Base-by-base conservation (phyloP, 371 early-diverging fungal genomes). In the Mucor piriformis region DNA sequence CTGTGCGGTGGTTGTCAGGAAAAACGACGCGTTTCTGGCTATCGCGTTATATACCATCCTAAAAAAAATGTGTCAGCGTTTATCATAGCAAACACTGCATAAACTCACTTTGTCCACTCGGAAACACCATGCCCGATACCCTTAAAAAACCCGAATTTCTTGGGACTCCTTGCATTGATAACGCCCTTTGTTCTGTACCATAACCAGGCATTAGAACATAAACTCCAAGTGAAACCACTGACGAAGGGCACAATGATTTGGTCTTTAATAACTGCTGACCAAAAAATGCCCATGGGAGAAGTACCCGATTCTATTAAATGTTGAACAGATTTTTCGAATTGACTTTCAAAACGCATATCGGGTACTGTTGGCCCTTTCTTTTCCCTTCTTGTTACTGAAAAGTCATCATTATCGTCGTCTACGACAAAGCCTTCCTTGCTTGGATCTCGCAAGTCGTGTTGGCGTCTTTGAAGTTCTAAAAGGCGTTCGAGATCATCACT, bases 311-410 rank as follows among this genome's bases (percentile, higher is more conserved):
- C 70, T 35, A 69, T 46, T 29, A 77, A 46, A 13, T 54, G 42
- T 6, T 55, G 53, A n/a, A 81, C 63, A 5, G 68, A 54, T 15
- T 68, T 62, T 33, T 72, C 67, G 47, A 81, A 70, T 40, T 77
- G 77, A 11, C 70, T 65, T 33, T 75, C 81, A 20, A 73, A 81
- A 0, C 81, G 72, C 67, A 77, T 64, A n/a, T 81, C 81, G 2
- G 81, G 81, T 16, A 81, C 60, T 21, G 73, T 63, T 16, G 77
- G 81, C 18, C 48, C 58, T 54, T 61, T 57, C 23, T 20, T 25
- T 16, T 33, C 40, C 42, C 53, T 35, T 49, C 12, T 40, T 25
- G 60, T 49, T 20, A 66, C 42, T 42, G 59, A 59, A 29, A 66
- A 63, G 20, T 70, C 65, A 16, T 54, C 59, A 20, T 57, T 57